Conservation (phyloP, 2,329 filamentous ascomycete species). For the Phaeophleospora eucalypticola region DNA sequence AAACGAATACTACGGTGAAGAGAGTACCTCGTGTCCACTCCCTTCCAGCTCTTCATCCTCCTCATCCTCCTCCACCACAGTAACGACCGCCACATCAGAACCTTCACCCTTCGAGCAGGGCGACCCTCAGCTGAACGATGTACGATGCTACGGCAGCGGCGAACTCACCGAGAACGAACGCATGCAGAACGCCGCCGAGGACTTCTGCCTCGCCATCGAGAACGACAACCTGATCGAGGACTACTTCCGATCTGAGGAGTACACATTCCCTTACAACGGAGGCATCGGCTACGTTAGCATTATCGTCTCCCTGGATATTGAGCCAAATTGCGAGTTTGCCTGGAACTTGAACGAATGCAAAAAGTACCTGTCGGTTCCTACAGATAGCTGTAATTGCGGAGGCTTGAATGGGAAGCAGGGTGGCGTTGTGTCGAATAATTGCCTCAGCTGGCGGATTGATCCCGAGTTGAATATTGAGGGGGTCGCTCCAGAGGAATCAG, state of each 20-base stretch:
- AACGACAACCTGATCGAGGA: background rate
- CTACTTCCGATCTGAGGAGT: background rate
- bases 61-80: background rate
- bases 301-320: background rate
- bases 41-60: background rate
- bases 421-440: background rate
- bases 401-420: background rate
- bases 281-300: background rate
- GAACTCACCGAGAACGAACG: background rate
- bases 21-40: background rate
- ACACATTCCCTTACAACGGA: background rate
- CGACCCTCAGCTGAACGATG: background rate
- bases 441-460: no score
- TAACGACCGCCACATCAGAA: background rate
- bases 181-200: background rate
- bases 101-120: background rate
- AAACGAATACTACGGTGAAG: background rate
- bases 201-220: background rate
- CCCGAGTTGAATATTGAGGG: no score
- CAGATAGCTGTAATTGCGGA: background rate
- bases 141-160: background rate
- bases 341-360: background rate
- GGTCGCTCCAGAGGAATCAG: no score
- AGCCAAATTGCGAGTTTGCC: background rate
- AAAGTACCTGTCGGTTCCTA: background rate